Evolutionary conservation across 2,329 filamentous ascomycete genomes (phyloP).

Genomic region (Penicillium aurantiogriseum): DNA sequence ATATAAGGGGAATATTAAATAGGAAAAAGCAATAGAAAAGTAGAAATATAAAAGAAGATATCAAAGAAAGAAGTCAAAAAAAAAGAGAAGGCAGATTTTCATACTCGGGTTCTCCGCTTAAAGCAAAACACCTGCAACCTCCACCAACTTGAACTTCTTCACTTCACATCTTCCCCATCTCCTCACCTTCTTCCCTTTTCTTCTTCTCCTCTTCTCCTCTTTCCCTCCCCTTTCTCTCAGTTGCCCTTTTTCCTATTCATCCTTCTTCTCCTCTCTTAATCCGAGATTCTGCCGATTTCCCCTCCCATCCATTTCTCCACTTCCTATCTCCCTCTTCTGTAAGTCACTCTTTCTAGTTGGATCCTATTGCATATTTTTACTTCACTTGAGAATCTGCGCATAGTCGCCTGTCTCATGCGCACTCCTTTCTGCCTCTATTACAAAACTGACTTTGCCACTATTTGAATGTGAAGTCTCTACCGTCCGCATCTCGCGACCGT

Average conservation of each 20-base stretch:
- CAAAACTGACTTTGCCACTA: slow-evolving; percentile 8
- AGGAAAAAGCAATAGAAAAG: neutral
- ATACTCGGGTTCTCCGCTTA: slow-evolving; percentile 21
- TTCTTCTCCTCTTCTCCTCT: slow-evolving; percentile 19
- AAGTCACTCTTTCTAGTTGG: slow-evolving; percentile 11
- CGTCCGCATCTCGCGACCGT: slow-evolving; percentile 8
- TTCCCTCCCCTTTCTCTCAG: slow-evolving; percentile 15
- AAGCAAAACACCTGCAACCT: slow-evolving; percentile 15
- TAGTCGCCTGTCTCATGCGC: neutral
- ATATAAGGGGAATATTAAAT: neutral
- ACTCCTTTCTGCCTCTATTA: slow-evolving; percentile 1
- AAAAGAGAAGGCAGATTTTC: slow-evolving; percentile 3
- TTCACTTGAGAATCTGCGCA: neutral
- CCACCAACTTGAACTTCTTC: slow-evolving; percentile 14
- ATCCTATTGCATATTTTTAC: neutral
- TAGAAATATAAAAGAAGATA: neutral
- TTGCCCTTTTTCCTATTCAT: neutral
- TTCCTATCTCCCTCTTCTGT: slow-evolving; percentile 24
- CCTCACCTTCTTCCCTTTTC: slow-evolving; percentile 10
- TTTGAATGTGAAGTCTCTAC: slow-evolving; percentile 9
- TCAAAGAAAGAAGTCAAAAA: slow-evolving; percentile 1
- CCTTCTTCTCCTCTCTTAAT: slow-evolving; percentile 19
- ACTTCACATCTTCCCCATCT: slow-evolving; percentile 9
- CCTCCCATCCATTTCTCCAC: slow-evolving; percentile 26
- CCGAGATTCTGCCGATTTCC: slow-evolving; percentile 19